Percentiles rank a stretch among this genome's conserved stretches.
These are phyloP conservation scores for Penicillium occitanis DNA, from an alignment of 2,329 filamentous ascomycete genomes.

Conservation along the genomic window DNA sequence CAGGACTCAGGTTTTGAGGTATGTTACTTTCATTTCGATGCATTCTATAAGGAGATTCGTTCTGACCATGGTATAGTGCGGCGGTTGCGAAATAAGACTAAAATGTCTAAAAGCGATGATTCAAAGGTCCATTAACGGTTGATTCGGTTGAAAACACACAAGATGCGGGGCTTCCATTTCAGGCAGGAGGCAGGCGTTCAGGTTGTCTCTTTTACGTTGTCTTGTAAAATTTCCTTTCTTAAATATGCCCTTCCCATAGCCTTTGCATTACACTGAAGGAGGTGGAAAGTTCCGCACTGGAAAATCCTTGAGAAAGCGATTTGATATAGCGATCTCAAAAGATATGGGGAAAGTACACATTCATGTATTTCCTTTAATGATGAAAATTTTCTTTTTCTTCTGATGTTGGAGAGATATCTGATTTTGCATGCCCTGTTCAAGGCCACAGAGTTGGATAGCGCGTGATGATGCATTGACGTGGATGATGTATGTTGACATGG, in stretches of 20 bases:
- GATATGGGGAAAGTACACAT: slow-evolving; percentile 1
- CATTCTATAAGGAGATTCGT: slow-evolving; percentile 1
- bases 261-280: slow-evolving; percentile 9
- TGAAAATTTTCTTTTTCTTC: slow-evolving; percentile 1
- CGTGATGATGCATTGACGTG: slow-evolving; percentile 5
- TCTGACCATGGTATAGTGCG: slow-evolving; percentile 35
- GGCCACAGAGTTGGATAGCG: not conserved
- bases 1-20: slow-evolving; percentile 87
- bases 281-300: not conserved
- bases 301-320: slow-evolving; percentile 5
- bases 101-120: slow-evolving; percentile 19
- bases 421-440: not conserved
- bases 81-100: slow-evolving; percentile 52
- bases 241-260: slow-evolving; percentile 9
- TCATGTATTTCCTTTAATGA: slow-evolving; percentile 10
- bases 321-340: not conserved
- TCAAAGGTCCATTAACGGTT: slow-evolving; percentile 11
- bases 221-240: slow-evolving; percentile 13
- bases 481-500: slow-evolving; percentile 14
- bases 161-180: slow-evolving; percentile 27
- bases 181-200: slow-evolving; percentile 46
- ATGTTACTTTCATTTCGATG: slow-evolving; percentile 17
- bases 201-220: slow-evolving; percentile 31
- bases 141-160: slow-evolving; percentile 21
- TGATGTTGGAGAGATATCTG: not conserved